Conservation (phyloP, 2,329 filamentous ascomycete species). For the Fonsecaea erecta region DNA sequence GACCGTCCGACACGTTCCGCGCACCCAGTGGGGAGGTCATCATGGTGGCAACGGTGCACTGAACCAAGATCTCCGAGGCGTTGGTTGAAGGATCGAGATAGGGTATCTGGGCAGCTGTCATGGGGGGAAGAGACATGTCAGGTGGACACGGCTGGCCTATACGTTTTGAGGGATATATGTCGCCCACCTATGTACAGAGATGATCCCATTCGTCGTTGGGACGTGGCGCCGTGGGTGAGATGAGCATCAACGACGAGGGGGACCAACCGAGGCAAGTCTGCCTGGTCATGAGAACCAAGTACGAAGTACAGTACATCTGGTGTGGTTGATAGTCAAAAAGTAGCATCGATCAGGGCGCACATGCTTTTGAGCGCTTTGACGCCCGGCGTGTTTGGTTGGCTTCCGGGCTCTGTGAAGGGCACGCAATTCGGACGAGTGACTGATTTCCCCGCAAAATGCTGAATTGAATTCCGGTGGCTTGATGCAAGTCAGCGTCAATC, state of each 20-base stretch:
- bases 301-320: conserved; percentile 1
- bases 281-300: background rate
- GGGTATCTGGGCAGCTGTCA: background rate
- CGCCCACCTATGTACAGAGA: background rate
- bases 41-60: background rate
- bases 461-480: conserved; percentile 12
- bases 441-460: conserved; percentile 16
- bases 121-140: background rate
- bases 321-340: background rate
- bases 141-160: background rate
- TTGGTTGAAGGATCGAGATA: background rate
- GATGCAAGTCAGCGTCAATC: conserved; percentile 14
- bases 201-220: background rate
- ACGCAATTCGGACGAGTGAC: background rate
- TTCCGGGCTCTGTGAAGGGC: background rate
- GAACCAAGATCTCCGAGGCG: background rate
- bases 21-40: background rate
- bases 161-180: background rate
- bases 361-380: background rate
- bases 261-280: background rate
- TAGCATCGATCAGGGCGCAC: background rate
- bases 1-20: too few species aligned
- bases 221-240: conserved; percentile 1
- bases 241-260: background rate
- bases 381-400: background rate